phyloP scores from a whole-genome alignment of 1,284 basidiomycete genomes.

The Leucoagaricus sp. region DNA sequence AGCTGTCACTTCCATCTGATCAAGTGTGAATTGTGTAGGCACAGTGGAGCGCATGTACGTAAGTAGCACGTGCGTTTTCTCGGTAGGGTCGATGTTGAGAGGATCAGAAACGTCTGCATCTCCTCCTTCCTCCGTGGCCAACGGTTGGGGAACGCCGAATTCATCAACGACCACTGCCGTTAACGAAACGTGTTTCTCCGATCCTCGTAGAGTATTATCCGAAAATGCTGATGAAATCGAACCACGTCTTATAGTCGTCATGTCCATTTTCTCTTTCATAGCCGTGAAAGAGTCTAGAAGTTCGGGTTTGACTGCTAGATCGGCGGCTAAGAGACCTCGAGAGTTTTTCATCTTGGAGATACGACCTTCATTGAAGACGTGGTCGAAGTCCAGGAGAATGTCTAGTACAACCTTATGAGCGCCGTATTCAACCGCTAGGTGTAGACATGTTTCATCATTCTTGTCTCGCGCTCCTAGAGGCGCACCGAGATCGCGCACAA shows the following conservation, averaged over 20 bases:
- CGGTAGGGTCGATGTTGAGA: slow-evolving; percentile 3
- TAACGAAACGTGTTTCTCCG: slow-evolving; percentile 3
- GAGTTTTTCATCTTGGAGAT: slow-evolving; percentile 64
- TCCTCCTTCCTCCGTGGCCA: neutral
- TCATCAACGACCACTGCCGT: slow-evolving; percentile 3
- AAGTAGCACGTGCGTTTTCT: neutral
- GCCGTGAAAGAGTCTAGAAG: slow-evolving; percentile 4
- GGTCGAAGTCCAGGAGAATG: slow-evolving; percentile 64
- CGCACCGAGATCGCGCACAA: slow-evolving; percentile 65
- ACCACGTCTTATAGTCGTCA: slow-evolving; percentile 11
- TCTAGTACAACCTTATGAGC: slow-evolving; percentile 63
- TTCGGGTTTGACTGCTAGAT: slow-evolving; percentile 1
- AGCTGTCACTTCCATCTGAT: slow-evolving; percentile 4
- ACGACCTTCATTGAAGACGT: slow-evolving; percentile 28
- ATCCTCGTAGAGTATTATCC: slow-evolving; percentile 9
- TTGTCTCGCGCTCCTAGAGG: slow-evolving; percentile 72
- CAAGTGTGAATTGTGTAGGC: slow-evolving; percentile 10
- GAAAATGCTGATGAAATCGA: slow-evolving; percentile 12
- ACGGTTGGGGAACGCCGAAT: neutral
- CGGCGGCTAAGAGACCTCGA: slow-evolving; percentile 54
- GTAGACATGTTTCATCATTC: slow-evolving; percentile 89
- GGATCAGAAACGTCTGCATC: neutral
- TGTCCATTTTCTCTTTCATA: slow-evolving; percentile 14
- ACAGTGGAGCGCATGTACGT: slow-evolving; percentile 1
- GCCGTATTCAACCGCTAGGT: slow-evolving; percentile 91